Evolutionary conservation across 1,284 basidiomycete genomes (phyloP).

Genomic region (Leccinum fallax): DNA sequence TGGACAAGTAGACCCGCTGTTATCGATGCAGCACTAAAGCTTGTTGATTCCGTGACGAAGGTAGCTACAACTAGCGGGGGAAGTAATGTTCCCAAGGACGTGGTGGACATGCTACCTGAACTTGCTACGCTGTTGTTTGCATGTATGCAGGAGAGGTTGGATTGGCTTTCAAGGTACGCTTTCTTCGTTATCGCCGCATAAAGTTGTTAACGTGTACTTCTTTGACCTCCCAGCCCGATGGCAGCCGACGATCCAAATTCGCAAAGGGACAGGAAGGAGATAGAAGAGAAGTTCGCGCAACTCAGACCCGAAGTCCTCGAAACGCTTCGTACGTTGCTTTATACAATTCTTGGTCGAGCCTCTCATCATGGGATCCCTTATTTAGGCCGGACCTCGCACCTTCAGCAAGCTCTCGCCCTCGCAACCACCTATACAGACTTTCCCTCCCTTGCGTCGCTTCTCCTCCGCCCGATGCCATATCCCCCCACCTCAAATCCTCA

Average conservation of each 20-base stretch:
- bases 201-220: conserved; percentile 7
- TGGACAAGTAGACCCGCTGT: conserved; percentile 81
- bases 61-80: conserved; percentile 24
- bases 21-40: conserved; percentile 70
- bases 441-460: conserved; percentile 78
- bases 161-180: conserved; percentile 66
- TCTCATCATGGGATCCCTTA: neutral
- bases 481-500: conserved; percentile 67
- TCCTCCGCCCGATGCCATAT: conserved; percentile 67
- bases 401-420: conserved; percentile 73
- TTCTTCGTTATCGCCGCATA: neutral
- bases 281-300: conserved; percentile 66
- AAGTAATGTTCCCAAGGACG: conserved; percentile 46
- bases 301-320: conserved; percentile 76
- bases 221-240: conserved; percentile 38
- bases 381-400: conserved; percentile 59
- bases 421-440: conserved; percentile 89
- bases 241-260: conserved; percentile 47
- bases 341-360: neutral
- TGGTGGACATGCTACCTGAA: conserved; percentile 58
- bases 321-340: conserved; percentile 62
- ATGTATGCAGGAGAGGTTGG: conserved; percentile 72
- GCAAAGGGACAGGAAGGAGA: conserved; percentile 55
- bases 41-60: conserved; percentile 73
- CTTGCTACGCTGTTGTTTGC: conserved; percentile 72